phyloP scores from a whole-genome alignment of 192 early-diverging fungal species.

The Coemansia sp. region DNA sequence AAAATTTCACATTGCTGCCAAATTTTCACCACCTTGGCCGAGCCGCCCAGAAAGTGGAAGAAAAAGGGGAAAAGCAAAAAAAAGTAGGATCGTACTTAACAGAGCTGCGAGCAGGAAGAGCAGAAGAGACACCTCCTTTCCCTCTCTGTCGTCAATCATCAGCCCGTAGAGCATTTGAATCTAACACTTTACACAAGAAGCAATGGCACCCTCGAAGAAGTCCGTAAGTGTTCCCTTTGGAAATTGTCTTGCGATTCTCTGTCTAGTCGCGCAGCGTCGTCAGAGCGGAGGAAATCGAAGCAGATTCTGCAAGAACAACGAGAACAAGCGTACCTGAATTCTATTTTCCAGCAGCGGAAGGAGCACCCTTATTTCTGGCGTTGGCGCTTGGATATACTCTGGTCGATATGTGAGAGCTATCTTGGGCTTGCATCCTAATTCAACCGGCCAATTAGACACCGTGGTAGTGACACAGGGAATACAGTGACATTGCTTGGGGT shows the following conservation, averaged over 20 bases:
- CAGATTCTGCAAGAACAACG: background rate
- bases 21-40: background rate
- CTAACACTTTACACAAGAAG: constrained; percentile 32
- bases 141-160: constrained; percentile 34
- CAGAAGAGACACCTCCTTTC: constrained; percentile 38
- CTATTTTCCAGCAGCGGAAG: background rate
- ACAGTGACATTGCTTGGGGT: no score
- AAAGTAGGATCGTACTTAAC: background rate
- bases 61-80: background rate
- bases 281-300: background rate
- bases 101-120: background rate
- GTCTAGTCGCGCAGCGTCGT: background rate
- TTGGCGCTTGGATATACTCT: no score
- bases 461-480: no score
- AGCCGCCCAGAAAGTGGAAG: background rate
- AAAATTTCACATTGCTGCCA: constrained; percentile 2
- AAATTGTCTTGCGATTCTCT: background rate
- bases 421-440: no score
- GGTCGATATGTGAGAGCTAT: no score
- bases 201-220: constrained; percentile 59
- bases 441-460: no score
- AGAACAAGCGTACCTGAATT: background rate
- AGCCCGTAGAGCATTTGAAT: constrained; percentile 35
- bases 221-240: constrained; percentile 40
- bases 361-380: background rate